Conservation (phyloP, 768 basidiomycete genomes). For the Zangia roseola region DNA sequence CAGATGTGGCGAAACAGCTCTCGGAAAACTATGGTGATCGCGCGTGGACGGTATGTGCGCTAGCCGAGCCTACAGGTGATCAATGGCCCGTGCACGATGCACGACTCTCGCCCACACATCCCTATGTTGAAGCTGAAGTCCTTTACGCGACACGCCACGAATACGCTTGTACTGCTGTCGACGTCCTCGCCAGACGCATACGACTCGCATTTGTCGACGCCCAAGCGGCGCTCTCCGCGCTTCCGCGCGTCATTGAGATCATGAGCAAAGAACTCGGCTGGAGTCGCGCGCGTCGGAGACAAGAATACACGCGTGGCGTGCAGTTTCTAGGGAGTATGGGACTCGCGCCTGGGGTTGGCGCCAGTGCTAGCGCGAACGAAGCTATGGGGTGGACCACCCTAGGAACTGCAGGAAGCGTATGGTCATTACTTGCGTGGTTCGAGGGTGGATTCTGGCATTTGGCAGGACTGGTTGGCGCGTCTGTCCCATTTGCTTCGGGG, state of each 20-base stretch:
- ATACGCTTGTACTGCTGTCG: constrained; percentile 89
- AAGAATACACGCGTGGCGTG: constrained; percentile 59
- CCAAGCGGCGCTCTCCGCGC: constrained; percentile 75
- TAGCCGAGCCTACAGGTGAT: constrained; percentile 73
- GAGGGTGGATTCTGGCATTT: constrained; percentile 12
- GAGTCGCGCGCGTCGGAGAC: constrained; percentile 54
- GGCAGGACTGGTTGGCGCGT: constrained; percentile 22
- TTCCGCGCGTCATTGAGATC: constrained; percentile 87
- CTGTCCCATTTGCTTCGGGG: background rate
- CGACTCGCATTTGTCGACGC: constrained; percentile 95
- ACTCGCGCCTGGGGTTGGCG: constrained; percentile 49
- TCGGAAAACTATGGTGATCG: constrained; percentile 95
- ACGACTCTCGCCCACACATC: constrained; percentile 67
- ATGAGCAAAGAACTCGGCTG: constrained; percentile 87
- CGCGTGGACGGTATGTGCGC: constrained; percentile 89
- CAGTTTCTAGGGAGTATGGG: constrained; percentile 86
- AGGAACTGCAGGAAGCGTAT: background rate
- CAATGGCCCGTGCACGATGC: constrained; percentile 87
- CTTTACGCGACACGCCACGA: constrained; percentile 86
- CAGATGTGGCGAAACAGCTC: constrained; percentile 90
- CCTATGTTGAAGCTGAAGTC: constrained; percentile 93
- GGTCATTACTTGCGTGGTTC: constrained; percentile 17
- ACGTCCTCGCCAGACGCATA: constrained; percentile 89
- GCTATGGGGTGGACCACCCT: too few relatives aligned
- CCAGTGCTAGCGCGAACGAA: background rate